Evolutionary conservation across 2,329 filamentous ascomycete species (phyloP).

Genomic region (Alternaria sp.): DNA sequence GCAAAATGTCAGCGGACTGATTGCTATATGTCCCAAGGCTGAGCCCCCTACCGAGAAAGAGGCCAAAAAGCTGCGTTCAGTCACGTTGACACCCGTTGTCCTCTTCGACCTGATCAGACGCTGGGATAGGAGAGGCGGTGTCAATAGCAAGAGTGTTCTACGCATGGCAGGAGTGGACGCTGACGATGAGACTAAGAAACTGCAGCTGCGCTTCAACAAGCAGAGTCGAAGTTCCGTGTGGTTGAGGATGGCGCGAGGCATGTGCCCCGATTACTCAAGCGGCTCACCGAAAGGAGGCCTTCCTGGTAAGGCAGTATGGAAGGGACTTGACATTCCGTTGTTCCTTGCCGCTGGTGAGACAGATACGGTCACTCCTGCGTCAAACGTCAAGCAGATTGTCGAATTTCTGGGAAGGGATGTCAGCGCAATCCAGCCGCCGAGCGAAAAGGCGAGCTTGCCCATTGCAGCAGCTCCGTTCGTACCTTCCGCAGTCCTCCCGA

Average conservation of each 20-base stretch:
- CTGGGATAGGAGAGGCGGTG: constrained; percentile 82
- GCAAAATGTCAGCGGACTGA: constrained; percentile 74
- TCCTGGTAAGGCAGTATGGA: constrained; percentile 76
- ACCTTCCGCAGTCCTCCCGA: constrained; percentile 34
- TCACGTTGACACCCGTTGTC: constrained; percentile 74
- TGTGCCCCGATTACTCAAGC: constrained; percentile 67
- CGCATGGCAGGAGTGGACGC: constrained; percentile 77
- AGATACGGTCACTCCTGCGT: constrained; percentile 78
- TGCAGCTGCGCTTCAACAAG: constrained; percentile 79
- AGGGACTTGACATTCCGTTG: constrained; percentile 74
- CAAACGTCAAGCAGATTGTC: constrained; percentile 74
- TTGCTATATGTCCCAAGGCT: constrained; percentile 83
- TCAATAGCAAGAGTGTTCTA: constrained; percentile 78
- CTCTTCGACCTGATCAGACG: constrained; percentile 79
- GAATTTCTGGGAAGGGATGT: constrained; percentile 51
- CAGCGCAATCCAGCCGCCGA: constrained; percentile 41
- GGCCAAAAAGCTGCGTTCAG: constrained; percentile 60
- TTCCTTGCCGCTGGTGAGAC: constrained; percentile 80
- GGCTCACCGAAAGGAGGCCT: constrained; percentile 69
- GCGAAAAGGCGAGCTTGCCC: constrained; percentile 52
- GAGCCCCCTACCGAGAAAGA: constrained; percentile 67
- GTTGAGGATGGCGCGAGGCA: constrained; percentile 80
- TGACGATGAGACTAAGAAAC: constrained; percentile 69
- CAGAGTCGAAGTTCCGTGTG: constrained; percentile 86
- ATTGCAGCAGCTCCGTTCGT: constrained; percentile 62